phyloP scores from a whole-genome alignment of 176 grass and related monocot genomes.

The Poa pratensis region DNA sequence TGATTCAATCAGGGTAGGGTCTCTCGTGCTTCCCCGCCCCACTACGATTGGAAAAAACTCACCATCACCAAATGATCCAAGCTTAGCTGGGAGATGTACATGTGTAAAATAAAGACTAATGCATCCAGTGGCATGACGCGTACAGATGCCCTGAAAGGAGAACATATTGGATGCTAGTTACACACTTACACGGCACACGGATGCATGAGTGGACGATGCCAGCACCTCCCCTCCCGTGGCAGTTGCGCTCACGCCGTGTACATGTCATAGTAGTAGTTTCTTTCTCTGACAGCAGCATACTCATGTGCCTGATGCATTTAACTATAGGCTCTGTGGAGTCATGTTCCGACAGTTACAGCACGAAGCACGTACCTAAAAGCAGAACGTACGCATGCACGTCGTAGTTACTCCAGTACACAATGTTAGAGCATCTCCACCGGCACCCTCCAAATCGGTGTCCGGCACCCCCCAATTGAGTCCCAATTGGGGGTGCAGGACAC shows the following conservation, averaged over 20 bases:
- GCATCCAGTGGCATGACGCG: neutral
- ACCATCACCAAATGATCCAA: neutral
- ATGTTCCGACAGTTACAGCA: neutral
- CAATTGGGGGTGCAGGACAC: too few relatives aligned
- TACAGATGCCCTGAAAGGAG: neutral
- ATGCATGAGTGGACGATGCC: neutral
- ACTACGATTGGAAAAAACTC: neutral
- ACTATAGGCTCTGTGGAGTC: neutral
- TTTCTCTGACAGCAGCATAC: too few relatives aligned
- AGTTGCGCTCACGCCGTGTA: constrained; percentile 24
- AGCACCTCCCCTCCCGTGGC: neutral
- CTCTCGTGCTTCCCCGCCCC: neutral
- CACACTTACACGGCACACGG: neutral
- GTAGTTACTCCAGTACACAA: too few relatives aligned
- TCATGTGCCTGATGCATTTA: neutral
- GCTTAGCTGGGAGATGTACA: neutral
- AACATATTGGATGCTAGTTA: neutral
- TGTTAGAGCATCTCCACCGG: too few relatives aligned
- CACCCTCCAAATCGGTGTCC: too few relatives aligned
- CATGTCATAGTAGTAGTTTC: too few relatives aligned
- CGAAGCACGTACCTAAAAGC: neutral
- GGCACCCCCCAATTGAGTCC: too few relatives aligned
- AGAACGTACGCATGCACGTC: neutral
- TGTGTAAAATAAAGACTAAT: neutral
- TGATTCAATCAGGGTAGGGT: constrained; percentile 5